Percentiles rank a stretch among this genome's conserved stretches.
phyloP scores from a whole-genome alignment of 352 stramenopile species.

The Pythium folliculosum region DNA sequence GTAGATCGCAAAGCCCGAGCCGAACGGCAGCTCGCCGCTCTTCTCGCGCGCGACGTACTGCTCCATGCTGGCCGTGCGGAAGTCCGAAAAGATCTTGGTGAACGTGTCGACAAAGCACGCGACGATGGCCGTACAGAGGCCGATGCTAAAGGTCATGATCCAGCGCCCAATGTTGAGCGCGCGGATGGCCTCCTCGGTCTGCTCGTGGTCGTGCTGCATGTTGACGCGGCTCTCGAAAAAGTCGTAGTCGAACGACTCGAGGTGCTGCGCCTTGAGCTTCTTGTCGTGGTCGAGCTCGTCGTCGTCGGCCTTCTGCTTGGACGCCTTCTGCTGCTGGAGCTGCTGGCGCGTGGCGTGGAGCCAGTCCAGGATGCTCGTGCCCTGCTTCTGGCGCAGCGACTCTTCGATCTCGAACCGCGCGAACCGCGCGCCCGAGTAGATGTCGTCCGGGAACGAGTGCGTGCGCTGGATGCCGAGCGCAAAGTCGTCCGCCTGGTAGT shows the following conservation, averaged over 20 bases:
- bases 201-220: slow-evolving; percentile 85
- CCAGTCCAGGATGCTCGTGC: slow-evolving; percentile 71
- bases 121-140: slow-evolving; percentile 91
- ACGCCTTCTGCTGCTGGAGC: slow-evolving; percentile 9
- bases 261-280: slow-evolving; percentile 79
- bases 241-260: slow-evolving; percentile 88
- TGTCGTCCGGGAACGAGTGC: slow-evolving; percentile 77
- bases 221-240: slow-evolving; percentile 88
- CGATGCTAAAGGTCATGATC: slow-evolving; percentile 95
- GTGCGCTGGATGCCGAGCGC: slow-evolving; percentile 54
- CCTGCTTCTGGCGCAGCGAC: slow-evolving; percentile 57
- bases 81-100: slow-evolving; percentile 81
- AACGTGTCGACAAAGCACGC: slow-evolving; percentile 93
- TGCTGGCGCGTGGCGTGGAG: slow-evolving; percentile 48
- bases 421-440: slow-evolving; percentile 74
- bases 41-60: slow-evolving; percentile 65
- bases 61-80: slow-evolving; percentile 92
- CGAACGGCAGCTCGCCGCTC: slow-evolving; percentile 48
- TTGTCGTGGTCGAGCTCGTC: slow-evolving; percentile 68
- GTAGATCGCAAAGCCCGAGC: slow-evolving; percentile 89
- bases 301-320: slow-evolving; percentile 36
- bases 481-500: slow-evolving; percentile 37
- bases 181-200: slow-evolving; percentile 71
- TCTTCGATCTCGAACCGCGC: slow-evolving; percentile 83
- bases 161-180: slow-evolving; percentile 90